phyloP scores from a whole-genome alignment of 2,329 filamentous ascomycete species.

The Alternaria sp. region DNA sequence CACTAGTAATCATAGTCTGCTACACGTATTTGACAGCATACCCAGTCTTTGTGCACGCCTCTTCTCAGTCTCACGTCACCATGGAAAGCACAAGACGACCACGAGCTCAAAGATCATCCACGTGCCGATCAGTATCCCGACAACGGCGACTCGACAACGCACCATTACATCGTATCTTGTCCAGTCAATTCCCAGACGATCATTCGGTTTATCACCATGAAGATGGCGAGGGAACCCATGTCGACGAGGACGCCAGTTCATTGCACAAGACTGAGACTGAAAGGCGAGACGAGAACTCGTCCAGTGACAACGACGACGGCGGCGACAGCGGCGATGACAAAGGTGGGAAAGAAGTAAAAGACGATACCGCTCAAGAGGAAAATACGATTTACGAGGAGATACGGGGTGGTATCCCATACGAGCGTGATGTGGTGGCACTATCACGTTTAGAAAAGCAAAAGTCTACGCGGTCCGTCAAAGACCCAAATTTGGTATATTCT shows the following conservation, averaged over 20 bases:
- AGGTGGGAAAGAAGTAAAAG: conserved; percentile 17
- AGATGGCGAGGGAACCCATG: conserved; percentile 33
- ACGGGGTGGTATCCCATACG: conserved; percentile 35
- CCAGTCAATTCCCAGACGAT: conserved; percentile 43
- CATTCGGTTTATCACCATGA: conserved; percentile 45
- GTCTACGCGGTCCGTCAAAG: conserved; percentile 31
- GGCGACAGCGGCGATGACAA: conserved; percentile 18
- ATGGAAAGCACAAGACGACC: conserved; percentile 5
- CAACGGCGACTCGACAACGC: conserved; percentile 26
- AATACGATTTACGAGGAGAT: conserved; percentile 36
- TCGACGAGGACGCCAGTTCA: conserved; percentile 28
- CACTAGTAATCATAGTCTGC: neutral
- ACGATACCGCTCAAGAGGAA: conserved; percentile 10
- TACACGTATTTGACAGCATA: neutral
- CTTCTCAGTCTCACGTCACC: neutral
- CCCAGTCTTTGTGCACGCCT: neutral
- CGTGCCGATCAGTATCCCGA: conserved; percentile 35
- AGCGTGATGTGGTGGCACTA: conserved; percentile 39
- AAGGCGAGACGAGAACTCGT: conserved; percentile 17
- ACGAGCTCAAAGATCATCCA: conserved; percentile 5
- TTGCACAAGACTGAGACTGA: conserved; percentile 37
- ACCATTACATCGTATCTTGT: conserved; percentile 36
- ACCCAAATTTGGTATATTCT: conserved; percentile 41
- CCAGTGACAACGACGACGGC: conserved; percentile 15
- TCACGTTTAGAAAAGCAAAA: conserved; percentile 35